Evolutionary conservation across 768 basidiomycete species (phyloP).

Genomic region (Boletellus ananas): DNA sequence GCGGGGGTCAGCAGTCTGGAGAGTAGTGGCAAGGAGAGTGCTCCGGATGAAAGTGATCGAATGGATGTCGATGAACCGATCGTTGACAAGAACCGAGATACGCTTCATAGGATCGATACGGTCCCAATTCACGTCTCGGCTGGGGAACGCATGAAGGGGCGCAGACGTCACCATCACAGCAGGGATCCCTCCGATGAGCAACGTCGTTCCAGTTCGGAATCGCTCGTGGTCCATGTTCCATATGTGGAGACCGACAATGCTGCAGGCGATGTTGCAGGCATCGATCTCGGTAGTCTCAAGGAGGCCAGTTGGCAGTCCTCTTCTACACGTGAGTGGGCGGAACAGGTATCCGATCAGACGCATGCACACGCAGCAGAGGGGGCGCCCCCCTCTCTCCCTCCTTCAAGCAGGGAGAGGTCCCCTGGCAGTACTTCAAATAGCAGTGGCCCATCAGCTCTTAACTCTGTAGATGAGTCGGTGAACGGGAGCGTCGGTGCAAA

Average conservation of each 20-base stretch:
- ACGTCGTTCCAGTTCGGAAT: constrained; percentile 16
- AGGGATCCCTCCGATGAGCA: constrained; percentile 3
- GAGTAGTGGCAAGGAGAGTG: constrained; percentile 1
- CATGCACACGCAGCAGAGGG: constrained; percentile 6
- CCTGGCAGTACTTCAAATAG: constrained; percentile 24
- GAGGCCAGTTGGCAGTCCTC: constrained; percentile 21
- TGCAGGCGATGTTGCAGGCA: constrained; percentile 12
- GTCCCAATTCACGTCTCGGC: constrained; percentile 27
- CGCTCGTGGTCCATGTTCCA: constrained; percentile 31
- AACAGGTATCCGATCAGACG: constrained; percentile 37
- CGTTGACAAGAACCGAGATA: neutral
- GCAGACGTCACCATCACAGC: constrained; percentile 6
- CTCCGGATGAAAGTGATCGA: constrained; percentile 7
- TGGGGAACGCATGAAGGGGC: constrained; percentile 25
- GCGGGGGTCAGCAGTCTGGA: constrained; percentile 1
- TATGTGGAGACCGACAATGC: constrained; percentile 13
- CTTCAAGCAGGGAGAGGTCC: constrained; percentile 18
- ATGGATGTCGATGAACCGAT: constrained; percentile 28
- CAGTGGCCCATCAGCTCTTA: constrained; percentile 22
- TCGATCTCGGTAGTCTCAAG: constrained; percentile 19
- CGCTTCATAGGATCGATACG: constrained; percentile 16
- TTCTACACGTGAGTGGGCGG: constrained; percentile 46
- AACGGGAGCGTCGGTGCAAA: constrained; percentile 10
- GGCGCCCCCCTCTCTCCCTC: constrained; percentile 3
- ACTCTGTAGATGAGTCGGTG: constrained; percentile 25